These are phyloP conservation scores for Tremellales sp. DNA, from an alignment of 1,284 basidiomycete species.

Conservation along the genomic window DNA sequence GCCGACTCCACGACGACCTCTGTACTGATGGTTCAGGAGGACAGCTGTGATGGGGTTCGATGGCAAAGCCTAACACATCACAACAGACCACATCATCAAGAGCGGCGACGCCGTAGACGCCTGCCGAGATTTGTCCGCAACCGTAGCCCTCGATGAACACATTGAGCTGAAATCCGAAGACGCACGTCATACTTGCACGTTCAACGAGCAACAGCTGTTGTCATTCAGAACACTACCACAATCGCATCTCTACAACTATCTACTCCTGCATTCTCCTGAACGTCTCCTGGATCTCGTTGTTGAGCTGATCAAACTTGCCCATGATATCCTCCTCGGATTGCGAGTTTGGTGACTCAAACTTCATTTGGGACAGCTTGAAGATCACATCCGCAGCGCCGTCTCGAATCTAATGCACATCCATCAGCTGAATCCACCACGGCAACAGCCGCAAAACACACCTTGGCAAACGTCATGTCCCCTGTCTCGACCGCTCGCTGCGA, in stretches of 20 bases:
- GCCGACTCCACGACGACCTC: no score
- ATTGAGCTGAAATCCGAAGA: no score
- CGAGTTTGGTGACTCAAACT: constrained; percentile 75
- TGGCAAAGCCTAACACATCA: no score
- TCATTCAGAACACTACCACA: background rate
- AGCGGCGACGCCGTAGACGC: no score
- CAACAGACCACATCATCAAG: no score
- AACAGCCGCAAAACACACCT: constrained; percentile 38
- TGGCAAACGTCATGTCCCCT: constrained; percentile 85
- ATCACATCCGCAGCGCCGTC: constrained; percentile 82
- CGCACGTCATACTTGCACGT: no score
- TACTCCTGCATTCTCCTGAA: constrained; percentile 81
- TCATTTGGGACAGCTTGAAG: constrained; percentile 97
- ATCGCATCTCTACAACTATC: background rate
- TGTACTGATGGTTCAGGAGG: no score
- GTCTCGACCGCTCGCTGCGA: constrained; percentile 80
- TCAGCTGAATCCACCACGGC: background rate
- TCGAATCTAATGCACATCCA: constrained; percentile 57
- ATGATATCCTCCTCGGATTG: constrained; percentile 77
- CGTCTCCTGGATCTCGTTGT: constrained; percentile 81
- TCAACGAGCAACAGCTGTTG: background rate
- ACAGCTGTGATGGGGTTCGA: no score
- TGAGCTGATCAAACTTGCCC: constrained; percentile 70
- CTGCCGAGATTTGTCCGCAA: no score
- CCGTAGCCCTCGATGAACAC: no score